These are phyloP conservation scores for Amyloporia xantha DNA, from an alignment of 768 basidiomycete species.

Conservation along the genomic window DNA sequence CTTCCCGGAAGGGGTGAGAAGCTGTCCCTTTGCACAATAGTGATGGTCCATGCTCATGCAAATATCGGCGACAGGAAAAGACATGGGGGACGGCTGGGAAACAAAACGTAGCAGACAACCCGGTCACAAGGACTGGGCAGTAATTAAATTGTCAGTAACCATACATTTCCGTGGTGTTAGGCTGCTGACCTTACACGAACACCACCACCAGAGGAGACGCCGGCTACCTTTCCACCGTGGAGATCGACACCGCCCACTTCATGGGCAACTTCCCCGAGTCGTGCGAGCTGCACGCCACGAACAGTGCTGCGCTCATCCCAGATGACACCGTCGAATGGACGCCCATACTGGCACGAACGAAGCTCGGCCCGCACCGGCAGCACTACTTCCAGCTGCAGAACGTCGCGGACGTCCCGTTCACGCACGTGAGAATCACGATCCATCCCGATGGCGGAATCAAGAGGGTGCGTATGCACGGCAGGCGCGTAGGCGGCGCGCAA, in stretches of 20 bases:
- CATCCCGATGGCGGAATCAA: slow-evolving; percentile 96
- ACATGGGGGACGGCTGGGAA: slow-evolving; percentile 99
- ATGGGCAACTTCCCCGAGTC: slow-evolving; percentile 94
- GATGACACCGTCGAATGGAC: slow-evolving; percentile 54
- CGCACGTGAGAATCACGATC: slow-evolving; percentile 84
- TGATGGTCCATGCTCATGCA: neutral
- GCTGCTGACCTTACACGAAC: neutral
- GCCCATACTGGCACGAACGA: slow-evolving; percentile 64
- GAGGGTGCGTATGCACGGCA: slow-evolving; percentile 78
- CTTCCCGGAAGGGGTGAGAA: slow-evolving; percentile 74
- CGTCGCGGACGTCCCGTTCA: slow-evolving; percentile 51
- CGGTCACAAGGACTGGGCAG: slow-evolving; percentile 87
- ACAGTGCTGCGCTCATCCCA: slow-evolving; percentile 29
- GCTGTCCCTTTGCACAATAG: neutral
- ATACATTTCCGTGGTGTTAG: neutral
- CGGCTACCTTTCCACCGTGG: slow-evolving; percentile 66
- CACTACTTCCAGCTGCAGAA: slow-evolving; percentile 84
- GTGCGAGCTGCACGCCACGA: slow-evolving; percentile 67
- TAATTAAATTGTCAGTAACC: slow-evolving; percentile 73
- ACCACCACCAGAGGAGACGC: slow-evolving; percentile 51
- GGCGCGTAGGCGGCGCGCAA: slow-evolving; percentile 27
- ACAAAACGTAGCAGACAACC: slow-evolving; percentile 78
- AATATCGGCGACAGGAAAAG: slow-evolving; percentile 42
- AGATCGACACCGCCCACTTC: slow-evolving; percentile 94
- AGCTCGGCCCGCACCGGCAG: slow-evolving; percentile 83